Percentiles rank a stretch among this genome's conserved stretches.
phyloP scores from a whole-genome alignment of 331 rosid species.

The Quercus phellos region DNA sequence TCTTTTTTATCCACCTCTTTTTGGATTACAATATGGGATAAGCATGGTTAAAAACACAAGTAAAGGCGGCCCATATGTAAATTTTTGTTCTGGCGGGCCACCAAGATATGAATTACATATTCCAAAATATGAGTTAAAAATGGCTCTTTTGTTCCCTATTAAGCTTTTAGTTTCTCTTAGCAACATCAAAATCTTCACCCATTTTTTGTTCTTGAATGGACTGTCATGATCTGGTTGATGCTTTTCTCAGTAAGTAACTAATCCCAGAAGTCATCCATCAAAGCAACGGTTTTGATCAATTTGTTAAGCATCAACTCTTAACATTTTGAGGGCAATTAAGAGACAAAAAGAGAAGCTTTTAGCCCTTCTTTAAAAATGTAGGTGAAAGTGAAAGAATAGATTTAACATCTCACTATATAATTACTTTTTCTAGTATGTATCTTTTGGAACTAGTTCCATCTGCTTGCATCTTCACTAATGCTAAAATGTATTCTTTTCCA shows the following conservation, averaged over 20 bases:
- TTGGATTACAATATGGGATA: not conserved
- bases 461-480: not conserved
- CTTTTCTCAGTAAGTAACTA: constrained; percentile 2
- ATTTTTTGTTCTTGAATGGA: constrained; percentile 32
- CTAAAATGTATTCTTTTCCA: not conserved
- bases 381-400: constrained; percentile 18
- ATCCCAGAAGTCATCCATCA: not conserved
- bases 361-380: not conserved
- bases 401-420: not conserved
- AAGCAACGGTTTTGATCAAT: constrained; percentile 10
- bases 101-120: not conserved
- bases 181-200: constrained; percentile 35
- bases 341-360: constrained; percentile 2
- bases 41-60: constrained; percentile 7
- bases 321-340: constrained; percentile 1
- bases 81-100: constrained; percentile 17
- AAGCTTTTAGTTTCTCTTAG: not conserved
- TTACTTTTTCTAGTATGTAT: not conserved
- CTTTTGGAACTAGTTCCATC: not conserved
- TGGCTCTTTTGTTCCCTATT: constrained; percentile 13
- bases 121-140: constrained; percentile 13
- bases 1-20: too few relatives aligned
- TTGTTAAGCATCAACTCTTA: not conserved
- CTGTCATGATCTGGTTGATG: constrained; percentile 29
- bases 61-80: constrained; percentile 15